Evolutionary conservation across 192 early-diverging fungal genomes (phyloP), one percentile per base, ranked within the genome.

Genomic region (Coemansia sp.): DNA sequence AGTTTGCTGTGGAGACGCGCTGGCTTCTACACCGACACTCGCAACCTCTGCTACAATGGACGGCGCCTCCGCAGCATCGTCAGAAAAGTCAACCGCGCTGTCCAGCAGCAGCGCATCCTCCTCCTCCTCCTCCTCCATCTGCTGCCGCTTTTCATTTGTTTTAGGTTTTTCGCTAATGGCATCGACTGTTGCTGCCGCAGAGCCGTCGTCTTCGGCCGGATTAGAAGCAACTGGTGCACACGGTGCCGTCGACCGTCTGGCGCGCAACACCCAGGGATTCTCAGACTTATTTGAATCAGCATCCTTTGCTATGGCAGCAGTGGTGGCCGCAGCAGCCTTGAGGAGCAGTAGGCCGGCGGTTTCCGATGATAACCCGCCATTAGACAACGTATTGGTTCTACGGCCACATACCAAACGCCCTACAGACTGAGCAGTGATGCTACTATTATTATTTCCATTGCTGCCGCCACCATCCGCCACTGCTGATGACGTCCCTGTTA

Each of bases 31-130:
- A 25, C 8, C 51, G 6, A 54, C 19, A 40, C 6, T 42, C 19
- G 22, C 61, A 16, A 42, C n/a, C 10, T 19, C 20, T 20, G 38
- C 42, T 20, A 32, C 1, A 17, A 19, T 38, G 48, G 63, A 40
- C 32, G 32, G 32, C 43, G 14, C 38, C 9, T 48, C 43, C 32
- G 48, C 12, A 16, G 65, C 45, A 41, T 65, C 69, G 45, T 64
- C 54, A 49, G 69, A 65, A 60, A 61, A 68, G 37, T 74, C 72
- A 51, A 68, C 63, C 12, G 65, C 66, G 10, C 42, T 74, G 46
- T 74, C 72, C 14, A 74, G 1, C 32, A 32, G 32, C 32, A 32
- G 39, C 55, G 63, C 68, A 7, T 74, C 62, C 41, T 74, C 72
- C 66, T 65, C 62, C n/a, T 42, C 44, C 45, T 62, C 37, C 5